phyloP scores from a whole-genome alignment of 2,329 filamentous ascomycete species.

The Penicillium fuscoglaucum region DNA sequence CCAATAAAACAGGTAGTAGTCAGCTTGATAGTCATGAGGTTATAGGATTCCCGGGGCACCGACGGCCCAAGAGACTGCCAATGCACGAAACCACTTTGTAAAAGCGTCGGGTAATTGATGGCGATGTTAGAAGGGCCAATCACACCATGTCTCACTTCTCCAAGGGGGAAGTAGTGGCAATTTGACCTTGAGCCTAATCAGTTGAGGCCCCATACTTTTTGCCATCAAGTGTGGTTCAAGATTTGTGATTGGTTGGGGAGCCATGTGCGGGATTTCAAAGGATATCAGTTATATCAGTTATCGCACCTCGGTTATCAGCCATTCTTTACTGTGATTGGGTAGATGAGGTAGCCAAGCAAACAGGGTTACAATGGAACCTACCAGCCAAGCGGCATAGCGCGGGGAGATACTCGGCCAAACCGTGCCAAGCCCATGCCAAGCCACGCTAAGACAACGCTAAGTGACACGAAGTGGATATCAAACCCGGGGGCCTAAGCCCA shows the following conservation, averaged over 20 bases:
- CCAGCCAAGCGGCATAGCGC: slow-evolving; percentile 25
- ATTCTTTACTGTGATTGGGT: background rate
- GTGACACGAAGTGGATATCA: background rate
- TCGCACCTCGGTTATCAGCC: slow-evolving; percentile 14
- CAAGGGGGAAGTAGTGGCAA: background rate
- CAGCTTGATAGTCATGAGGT: background rate
- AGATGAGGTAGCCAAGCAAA: slow-evolving; percentile 17
- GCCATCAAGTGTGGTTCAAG: too few species aligned
- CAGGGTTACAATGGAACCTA: slow-evolving; percentile 27
- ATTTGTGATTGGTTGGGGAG: background rate
- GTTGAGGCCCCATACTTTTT: background rate
- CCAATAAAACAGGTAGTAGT: background rate
- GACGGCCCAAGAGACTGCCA: slow-evolving; percentile 8
- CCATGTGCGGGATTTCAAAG: slow-evolving; percentile 6
- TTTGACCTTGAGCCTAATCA: slow-evolving; percentile 3
- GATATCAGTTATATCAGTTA: slow-evolving; percentile 9
- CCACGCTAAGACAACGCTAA: background rate
- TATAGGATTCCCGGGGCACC: slow-evolving; percentile 1
- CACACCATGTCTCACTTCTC: slow-evolving; percentile 5
- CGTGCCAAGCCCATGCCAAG: slow-evolving; percentile 14
- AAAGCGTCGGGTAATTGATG: background rate
- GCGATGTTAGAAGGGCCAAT: background rate
- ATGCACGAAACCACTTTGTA: background rate
- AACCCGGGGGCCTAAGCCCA: background rate
- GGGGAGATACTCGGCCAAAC: slow-evolving; percentile 1